phyloP scores from a whole-genome alignment of 108 stramenopile genomes.

The Cafeteria roenbergensis region DNA sequence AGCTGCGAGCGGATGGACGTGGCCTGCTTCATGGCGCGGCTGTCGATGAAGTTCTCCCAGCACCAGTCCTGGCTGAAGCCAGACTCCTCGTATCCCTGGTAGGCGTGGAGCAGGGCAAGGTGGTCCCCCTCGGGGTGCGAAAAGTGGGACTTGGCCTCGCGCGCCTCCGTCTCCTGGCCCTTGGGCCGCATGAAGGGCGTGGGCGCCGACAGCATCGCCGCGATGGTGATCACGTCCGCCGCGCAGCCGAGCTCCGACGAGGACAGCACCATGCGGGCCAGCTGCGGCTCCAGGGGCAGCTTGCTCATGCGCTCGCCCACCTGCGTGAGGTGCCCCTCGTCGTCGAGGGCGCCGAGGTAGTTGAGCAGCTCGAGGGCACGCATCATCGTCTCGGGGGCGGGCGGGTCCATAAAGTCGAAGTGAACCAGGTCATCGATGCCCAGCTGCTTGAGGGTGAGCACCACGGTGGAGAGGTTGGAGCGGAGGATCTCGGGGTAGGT shows the following conservation, averaged over 20 bases:
- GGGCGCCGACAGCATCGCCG: constrained; percentile 83
- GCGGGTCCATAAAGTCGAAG: constrained; percentile 99
- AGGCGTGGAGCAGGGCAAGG: constrained; percentile 85
- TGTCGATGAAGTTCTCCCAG: constrained; percentile 92
- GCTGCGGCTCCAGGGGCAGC: constrained; percentile 68
- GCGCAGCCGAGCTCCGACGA: constrained; percentile 86
- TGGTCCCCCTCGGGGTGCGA: constrained; percentile 85
- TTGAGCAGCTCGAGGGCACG: constrained; percentile 88
- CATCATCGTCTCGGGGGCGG: constrained; percentile 97
- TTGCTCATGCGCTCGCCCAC: constrained; percentile 91
- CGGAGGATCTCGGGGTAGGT: constrained; percentile 95
- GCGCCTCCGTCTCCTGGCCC: constrained; percentile 79
- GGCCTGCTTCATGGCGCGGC: constrained; percentile 34
- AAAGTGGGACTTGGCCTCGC: constrained; percentile 97
- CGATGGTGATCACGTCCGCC: constrained; percentile 86
- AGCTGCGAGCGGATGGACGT: constrained; percentile 28
- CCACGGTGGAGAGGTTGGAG: constrained; percentile 74
- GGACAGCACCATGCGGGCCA: constrained; percentile 80
- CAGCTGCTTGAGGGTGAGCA: constrained; percentile 87
- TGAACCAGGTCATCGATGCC: constrained; percentile 95
- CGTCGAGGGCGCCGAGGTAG: constrained; percentile 90
- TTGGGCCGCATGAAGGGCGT: constrained; percentile 89
- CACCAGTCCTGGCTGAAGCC: constrained; percentile 81
- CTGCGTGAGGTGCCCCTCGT: constrained; percentile 89
- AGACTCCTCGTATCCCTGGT: constrained; percentile 70